A percentile compares a stretch with the other conserved stretches of the same genome.
phyloP scores from a whole-genome alignment of 257 asterid species.

The Solanum tarijense region DNA sequence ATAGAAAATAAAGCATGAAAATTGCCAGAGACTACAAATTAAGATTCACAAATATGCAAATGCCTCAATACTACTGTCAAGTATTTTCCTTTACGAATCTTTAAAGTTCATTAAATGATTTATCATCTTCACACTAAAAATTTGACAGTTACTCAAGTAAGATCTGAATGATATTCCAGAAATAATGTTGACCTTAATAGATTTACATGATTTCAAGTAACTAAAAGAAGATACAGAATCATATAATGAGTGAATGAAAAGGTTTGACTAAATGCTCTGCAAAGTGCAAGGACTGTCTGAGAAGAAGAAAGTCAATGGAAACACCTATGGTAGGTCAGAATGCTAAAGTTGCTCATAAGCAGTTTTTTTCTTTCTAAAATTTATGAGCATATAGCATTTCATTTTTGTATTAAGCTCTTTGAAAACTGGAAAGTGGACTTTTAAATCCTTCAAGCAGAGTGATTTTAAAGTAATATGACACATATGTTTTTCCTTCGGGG shows the following conservation, averaged over 20 bases:
- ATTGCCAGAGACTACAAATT: neutral
- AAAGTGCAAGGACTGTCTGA: neutral
- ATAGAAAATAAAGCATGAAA: neutral
- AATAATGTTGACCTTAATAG: neutral
- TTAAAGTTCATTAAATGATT: neutral
- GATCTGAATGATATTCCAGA: neutral
- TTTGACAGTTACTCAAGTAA: neutral
- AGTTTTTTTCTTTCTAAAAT: neutral
- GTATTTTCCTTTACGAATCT: neutral
- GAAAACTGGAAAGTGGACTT: neutral
- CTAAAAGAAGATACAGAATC: neutral
- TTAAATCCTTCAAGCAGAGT: neutral
- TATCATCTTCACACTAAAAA: neutral
- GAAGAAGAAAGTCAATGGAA: neutral
- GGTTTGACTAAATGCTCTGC: neutral
- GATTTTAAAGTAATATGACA: neutral
- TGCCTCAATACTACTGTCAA: neutral
- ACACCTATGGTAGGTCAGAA: neutral
- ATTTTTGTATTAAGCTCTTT: neutral
- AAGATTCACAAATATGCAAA: neutral
- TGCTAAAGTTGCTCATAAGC: neutral
- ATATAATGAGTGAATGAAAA: neutral
- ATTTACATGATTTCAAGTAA: neutral
- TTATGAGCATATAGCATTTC: neutral
- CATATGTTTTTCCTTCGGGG: neutral